Evolutionary conservation across 352 stramenopile species (phyloP).

Genomic region (Phytophthora pseudosyringae): DNA sequence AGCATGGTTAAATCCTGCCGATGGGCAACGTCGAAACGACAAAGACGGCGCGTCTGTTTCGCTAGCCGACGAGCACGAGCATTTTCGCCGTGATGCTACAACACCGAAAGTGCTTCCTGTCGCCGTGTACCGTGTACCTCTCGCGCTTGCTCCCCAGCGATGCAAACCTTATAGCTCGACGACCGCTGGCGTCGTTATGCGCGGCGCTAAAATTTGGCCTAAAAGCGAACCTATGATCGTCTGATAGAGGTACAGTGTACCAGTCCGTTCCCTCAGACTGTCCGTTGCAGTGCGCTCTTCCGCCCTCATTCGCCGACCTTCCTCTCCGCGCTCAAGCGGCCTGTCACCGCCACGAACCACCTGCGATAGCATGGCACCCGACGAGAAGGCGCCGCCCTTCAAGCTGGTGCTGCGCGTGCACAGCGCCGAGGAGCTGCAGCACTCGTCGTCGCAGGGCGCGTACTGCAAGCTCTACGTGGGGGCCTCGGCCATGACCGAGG

Average conservation of each 20-base stretch:
- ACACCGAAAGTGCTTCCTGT: conserved; percentile 3
- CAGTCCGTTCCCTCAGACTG: conserved; percentile 17
- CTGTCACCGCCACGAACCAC: neutral
- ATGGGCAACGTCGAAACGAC: conserved; percentile 26
- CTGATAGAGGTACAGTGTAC: conserved; percentile 27
- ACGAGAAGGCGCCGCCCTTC: conserved; percentile 20
- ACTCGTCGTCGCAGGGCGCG: conserved; percentile 58
- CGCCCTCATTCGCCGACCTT: conserved; percentile 37
- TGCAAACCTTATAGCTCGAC: neutral
- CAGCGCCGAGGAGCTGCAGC: conserved; percentile 54
- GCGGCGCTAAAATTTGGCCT: neutral
- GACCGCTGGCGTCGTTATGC: neutral
- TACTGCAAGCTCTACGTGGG: conserved; percentile 79
- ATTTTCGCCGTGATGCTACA: neutral
- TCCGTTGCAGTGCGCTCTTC: conserved; percentile 29
- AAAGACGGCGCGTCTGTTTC: conserved; percentile 2
- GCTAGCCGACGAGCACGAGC: neutral
- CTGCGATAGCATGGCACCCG: conserved; percentile 11
- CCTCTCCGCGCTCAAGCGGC: neutral
- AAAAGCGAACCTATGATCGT: conserved; percentile 21
- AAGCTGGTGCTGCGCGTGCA: conserved; percentile 66
- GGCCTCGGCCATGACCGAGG: conserved; percentile 52
- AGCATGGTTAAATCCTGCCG: conserved; percentile 16
- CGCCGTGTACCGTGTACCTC: neutral
- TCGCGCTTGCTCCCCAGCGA: neutral